Base-by-base conservation (phyloP, 1,284 basidiomycete genomes). In the Coniferiporia weirii region DNA sequence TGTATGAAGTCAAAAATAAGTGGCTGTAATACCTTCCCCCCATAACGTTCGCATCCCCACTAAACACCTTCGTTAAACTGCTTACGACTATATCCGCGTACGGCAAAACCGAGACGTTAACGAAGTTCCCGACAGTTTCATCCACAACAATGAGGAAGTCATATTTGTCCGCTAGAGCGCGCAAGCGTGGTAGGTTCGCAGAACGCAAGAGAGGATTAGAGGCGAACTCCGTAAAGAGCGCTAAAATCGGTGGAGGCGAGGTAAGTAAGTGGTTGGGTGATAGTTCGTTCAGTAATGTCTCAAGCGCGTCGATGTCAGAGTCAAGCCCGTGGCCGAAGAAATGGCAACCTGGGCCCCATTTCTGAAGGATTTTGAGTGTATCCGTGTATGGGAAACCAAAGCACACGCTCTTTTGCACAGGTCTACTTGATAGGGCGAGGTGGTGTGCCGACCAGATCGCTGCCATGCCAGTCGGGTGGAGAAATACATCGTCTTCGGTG, bases 321-420 rank as follows among this genome's bases (percentile, higher is more conserved):
- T 91, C 85, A 4, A 87, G 74, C 0, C 96, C 96, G 62, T 84
- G 78, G 2, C 95, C 96, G 61, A 92, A 82, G 76, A 98, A 97
- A 71, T 93, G 81, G 66, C 89, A 94, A 0, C 97, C 97, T 0
- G 92, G 91, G 0, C 97, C 97, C 93, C 95, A 99, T 73, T 99
- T 98, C 66, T 96, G 79, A 3, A 99, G 78, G 47, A 97, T 85
- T 73, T 99, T 99, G 62, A 98, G 81, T n/a, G 96, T 98, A 72
- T 99, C 97, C 8, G 88, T 93, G 72, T 98, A 99, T 0, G 95
- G 91, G 73, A 99, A 99, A 17, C 94, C 95, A 66, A 96, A 97
- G 69, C 93, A 95, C 40, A 95, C 81, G 66, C 91, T 94, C 75
- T 95, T 95, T n/a, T 84, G 86, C 49, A 72, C 64, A 56, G 77